Evolutionary conservation across 345 rosid species (phyloP), one percentile per base, ranked within the genome.

Genomic region (Brassica nigra): DNA sequence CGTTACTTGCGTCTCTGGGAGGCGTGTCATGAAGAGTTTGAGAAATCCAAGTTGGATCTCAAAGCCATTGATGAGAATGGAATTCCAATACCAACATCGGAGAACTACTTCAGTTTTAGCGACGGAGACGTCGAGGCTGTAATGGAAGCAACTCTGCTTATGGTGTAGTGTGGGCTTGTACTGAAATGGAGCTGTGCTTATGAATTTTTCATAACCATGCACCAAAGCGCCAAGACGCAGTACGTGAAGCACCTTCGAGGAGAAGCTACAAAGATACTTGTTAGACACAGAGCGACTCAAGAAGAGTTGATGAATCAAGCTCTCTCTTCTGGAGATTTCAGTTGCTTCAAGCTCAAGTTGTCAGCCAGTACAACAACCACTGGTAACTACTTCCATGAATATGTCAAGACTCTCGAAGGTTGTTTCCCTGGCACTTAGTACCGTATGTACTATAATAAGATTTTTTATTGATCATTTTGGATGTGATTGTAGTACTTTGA

Each of bases 141-240:
- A 0, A 66, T 18, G 47, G 77, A 72, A 65, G 73, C 73, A 3
- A 10, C 8, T 12, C 10, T 42, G 31, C 67, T 78, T 0, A 11
- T n/a, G n/a, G 62, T 78, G 18, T 77, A 66, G 20, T 66, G 82
- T 52, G 44, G 54, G 11, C 73, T 31, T 14, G 77, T 73, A 6
- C 8, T 66, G n/a, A 78, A 72, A 58, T 73, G 82, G 82, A 39
- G 73, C 2, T 14, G 62, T 66, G 6, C 62, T 12, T 33, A 28
- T 28, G 68, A 10, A 6, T 66, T 20, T 11, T 58, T 42, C 39
- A 23, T 66, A 12, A 3, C 54, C 54, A 44, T 47, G 15, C 3
- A 57, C 49, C 67, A 65, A 18, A 71, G 10, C 4, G 16, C 67
- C 3, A 78, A 39, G 47, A 39, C 47, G 54, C 54, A 44, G 54